Conservation (phyloP, 75 land plant species). For the Chamaecyparis obtusa region DNA sequence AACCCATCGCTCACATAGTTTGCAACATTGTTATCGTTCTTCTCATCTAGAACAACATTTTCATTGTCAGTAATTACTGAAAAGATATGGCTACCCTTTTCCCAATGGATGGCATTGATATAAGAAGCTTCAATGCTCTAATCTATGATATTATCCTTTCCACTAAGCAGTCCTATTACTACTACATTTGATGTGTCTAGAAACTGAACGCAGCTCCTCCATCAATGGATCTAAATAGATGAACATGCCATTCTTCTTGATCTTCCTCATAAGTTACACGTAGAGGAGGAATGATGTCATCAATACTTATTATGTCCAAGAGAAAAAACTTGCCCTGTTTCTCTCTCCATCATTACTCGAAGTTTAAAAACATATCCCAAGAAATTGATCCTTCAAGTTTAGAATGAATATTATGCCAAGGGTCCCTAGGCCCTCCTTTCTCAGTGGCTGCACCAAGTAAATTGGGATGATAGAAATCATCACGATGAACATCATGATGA, state of each 20-base stretch:
- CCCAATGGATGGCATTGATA: constrained; percentile 81
- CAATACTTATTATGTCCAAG: constrained; percentile 48
- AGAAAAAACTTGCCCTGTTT: constrained; percentile 71
- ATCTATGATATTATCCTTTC: constrained; percentile 86
- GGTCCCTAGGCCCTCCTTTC: constrained; percentile 89
- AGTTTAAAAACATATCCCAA: constrained; percentile 86
- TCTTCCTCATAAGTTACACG: constrained; percentile 65
- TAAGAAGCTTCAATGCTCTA: constrained; percentile 89
- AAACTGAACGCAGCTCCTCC: constrained; percentile 91
- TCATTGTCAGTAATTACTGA: no score
- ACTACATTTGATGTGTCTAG: constrained; percentile 82
- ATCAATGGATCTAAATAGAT: constrained; percentile 86
- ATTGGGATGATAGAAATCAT: constrained; percentile 94
- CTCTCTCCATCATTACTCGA: constrained; percentile 88
- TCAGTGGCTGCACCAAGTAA: constrained; percentile 45
- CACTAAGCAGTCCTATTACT: constrained; percentile 75
- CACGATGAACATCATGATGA: constrained; percentile 59
- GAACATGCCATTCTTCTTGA: constrained; percentile 80
- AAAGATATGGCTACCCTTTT: no score
- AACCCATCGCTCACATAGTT: no score
- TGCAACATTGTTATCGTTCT: no score
- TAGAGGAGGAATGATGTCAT: constrained; percentile 66
- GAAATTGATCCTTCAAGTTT: constrained; percentile 74
- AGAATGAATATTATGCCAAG: constrained; percentile 93
- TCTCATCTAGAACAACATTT: no score